These are phyloP conservation scores for Cordyceps farinosa DNA, from an alignment of 2,329 filamentous ascomycete genomes.

Conservation along the genomic window DNA sequence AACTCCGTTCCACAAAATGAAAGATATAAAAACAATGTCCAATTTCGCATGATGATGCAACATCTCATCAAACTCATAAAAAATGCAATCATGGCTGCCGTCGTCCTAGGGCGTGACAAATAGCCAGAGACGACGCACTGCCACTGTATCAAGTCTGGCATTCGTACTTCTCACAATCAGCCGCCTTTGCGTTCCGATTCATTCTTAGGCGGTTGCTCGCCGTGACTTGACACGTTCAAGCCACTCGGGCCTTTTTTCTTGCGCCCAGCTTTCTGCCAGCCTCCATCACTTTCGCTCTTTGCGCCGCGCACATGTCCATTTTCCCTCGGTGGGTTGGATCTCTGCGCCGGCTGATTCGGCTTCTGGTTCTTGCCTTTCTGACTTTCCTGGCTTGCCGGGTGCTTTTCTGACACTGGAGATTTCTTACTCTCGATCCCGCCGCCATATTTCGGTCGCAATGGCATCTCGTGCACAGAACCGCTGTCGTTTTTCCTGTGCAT, in stretches of 20 bases:
- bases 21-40: conserved; percentile 18
- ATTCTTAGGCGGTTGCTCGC: conserved; percentile 55
- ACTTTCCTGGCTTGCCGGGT: conserved; percentile 19
- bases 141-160: background rate
- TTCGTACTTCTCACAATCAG: conserved; percentile 32
- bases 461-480: background rate
- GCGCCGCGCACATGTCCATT: conserved; percentile 52
- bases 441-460: conserved; percentile 8
- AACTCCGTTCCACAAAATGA: conserved; percentile 15
- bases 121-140: background rate
- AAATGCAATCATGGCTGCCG: background rate
- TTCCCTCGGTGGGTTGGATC: conserved; percentile 31
- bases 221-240: conserved; percentile 31
- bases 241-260: conserved; percentile 44
- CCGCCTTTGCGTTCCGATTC: conserved; percentile 62
- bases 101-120: background rate
- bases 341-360: conserved; percentile 32
- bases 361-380: conserved; percentile 28
- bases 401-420: conserved; percentile 22
- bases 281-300: conserved; percentile 52
- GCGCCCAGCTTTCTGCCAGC: conserved; percentile 56
- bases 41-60: conserved; percentile 9
- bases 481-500: conserved; percentile 52
- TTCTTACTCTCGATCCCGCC: conserved; percentile 24
- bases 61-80: conserved; percentile 8